Percentiles rank a stretch among this genome's conserved stretches.
phyloP scores from a whole-genome alignment of 352 stramenopile genomes.

The Pythium utonaiense region DNA sequence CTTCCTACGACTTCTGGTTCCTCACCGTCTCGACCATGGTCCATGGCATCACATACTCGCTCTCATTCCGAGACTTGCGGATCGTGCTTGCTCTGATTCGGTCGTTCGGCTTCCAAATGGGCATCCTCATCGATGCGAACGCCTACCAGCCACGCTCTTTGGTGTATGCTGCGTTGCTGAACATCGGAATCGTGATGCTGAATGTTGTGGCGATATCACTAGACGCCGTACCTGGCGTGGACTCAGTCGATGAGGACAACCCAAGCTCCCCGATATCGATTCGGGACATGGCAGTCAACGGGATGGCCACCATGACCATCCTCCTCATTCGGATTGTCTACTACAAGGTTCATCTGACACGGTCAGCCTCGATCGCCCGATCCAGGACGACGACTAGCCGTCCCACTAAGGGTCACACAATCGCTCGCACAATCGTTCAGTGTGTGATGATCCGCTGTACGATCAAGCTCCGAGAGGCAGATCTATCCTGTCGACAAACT shows the following conservation, averaged over 20 bases:
- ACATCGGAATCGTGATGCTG: neutral
- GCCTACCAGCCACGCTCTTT: constrained; percentile 9
- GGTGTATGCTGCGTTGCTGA: constrained; percentile 1
- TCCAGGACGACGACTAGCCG: no score
- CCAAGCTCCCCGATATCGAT: neutral
- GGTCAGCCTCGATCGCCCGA: no score
- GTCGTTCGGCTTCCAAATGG: constrained; percentile 17
- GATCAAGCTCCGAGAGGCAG: neutral
- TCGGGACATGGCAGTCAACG: constrained; percentile 11
- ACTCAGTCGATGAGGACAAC: neutral
- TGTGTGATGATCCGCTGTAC: constrained; percentile 14
- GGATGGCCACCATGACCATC: constrained; percentile 11
- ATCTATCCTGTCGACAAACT: no score
- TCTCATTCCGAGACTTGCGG: constrained; percentile 11
- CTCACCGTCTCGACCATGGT: constrained; percentile 18
- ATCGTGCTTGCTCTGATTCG: neutral
- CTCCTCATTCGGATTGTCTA: constrained; percentile 10
- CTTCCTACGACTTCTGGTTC: constrained; percentile 31
- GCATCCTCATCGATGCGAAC: constrained; percentile 22
- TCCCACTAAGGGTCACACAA: neutral
- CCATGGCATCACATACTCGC: constrained; percentile 9
- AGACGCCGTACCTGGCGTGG: neutral
- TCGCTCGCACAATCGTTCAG: neutral
- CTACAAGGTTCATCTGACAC: constrained; percentile 6
- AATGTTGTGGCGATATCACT: neutral